These are phyloP conservation scores for Cicer pinnatifidum DNA, from an alignment of 306 rosid species.

Conservation along the genomic window DNA sequence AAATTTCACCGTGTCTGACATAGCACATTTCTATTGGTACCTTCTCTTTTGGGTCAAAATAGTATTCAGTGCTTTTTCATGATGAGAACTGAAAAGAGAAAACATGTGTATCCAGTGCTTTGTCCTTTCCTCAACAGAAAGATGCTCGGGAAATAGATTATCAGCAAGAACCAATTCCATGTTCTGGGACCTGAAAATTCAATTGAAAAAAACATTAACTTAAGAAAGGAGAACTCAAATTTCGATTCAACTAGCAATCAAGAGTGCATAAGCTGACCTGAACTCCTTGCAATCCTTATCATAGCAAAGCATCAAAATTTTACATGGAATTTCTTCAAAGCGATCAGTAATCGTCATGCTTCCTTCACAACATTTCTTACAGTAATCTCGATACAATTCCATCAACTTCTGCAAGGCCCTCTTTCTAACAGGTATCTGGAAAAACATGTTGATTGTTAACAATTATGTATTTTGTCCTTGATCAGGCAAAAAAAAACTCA, in stretches of 20 bases:
- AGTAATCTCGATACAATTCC: constrained; percentile 76
- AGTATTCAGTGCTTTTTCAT: constrained; percentile 63
- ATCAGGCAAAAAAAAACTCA: constrained; percentile 25
- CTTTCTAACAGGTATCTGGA: constrained; percentile 79
- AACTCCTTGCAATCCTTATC: constrained; percentile 88
- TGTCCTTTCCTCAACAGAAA: constrained; percentile 73
- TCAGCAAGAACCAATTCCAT: constrained; percentile 79
- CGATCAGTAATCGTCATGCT: constrained; percentile 57
- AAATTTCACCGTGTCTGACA: constrained; percentile 28
- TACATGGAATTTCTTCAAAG: constrained; percentile 85
- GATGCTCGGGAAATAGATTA: constrained; percentile 70
- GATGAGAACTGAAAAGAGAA: constrained; percentile 72
- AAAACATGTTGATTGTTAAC: constrained; percentile 31
- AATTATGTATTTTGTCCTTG: constrained; percentile 35
- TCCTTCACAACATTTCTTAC: constrained; percentile 74
- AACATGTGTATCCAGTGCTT: constrained; percentile 87
- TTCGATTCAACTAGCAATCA: constrained; percentile 41
- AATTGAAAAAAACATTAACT: constrained; percentile 24
- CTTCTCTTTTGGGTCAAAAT: constrained; percentile 84
- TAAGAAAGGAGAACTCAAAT: constrained; percentile 35
- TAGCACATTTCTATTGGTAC: constrained; percentile 50
- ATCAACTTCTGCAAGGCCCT: constrained; percentile 74
- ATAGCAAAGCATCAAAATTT: constrained; percentile 86
- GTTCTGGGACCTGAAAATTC: constrained; percentile 67
- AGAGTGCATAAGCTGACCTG: constrained; percentile 62